Base-by-base conservation (phyloP, 805 yeast genomes). In the Starmerella davenportii region DNA sequence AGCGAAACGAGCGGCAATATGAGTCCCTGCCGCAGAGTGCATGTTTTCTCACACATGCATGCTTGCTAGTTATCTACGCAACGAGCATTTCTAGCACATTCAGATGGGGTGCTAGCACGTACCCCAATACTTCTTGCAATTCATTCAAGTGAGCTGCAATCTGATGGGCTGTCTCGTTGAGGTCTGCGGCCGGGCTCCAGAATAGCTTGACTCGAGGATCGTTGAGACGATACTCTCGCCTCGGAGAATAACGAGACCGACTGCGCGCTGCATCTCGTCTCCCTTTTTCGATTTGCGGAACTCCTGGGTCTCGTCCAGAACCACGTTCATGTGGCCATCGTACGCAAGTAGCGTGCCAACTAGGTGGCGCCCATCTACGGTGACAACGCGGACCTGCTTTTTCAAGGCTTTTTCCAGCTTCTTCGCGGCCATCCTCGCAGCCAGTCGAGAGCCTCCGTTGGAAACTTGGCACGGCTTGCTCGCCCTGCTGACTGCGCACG, bases 171-270 rank as follows among this genome's bases (percentile, higher is more conserved):
- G 17, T 29, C 13, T 29, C 8, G 19, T 8, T n/a, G n/a, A n/a
- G n/a, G 23, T 29, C 13, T 19, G 24, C 17, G 13, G 31, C 17
- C 29, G 20, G 13, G 15, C 14, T 17, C 36, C 37, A 4, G 65
- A 40, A 81, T 70, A n/a, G 7, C 32, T 27, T 3, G 75, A 65
- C 59, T 79, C 87, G 24, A 79, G 72, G 21, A 69, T 66, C 17
- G 78, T 62, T 39, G 84, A 71, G 11, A 85, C 72, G 21, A 90
- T 72, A 47, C 77, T 79, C 47, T 82, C 95, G 2, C 98, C 98
- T 49, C 96, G 68, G 34, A 87, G 61, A 28, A 87, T 77, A 2
- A 80, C 69, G 37, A 90, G 65, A 0, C 96, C 96, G 19, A 90
- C 59, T 4, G 72, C 61, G 41, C 96, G 64, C 44, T 78, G 85